Percentiles rank a stretch among this genome's conserved stretches.
These are phyloP conservation scores for Straminergon stramineum DNA, from an alignment of 225 moss, liverwort and hornwort genomes.

Conservation along the genomic window DNA sequence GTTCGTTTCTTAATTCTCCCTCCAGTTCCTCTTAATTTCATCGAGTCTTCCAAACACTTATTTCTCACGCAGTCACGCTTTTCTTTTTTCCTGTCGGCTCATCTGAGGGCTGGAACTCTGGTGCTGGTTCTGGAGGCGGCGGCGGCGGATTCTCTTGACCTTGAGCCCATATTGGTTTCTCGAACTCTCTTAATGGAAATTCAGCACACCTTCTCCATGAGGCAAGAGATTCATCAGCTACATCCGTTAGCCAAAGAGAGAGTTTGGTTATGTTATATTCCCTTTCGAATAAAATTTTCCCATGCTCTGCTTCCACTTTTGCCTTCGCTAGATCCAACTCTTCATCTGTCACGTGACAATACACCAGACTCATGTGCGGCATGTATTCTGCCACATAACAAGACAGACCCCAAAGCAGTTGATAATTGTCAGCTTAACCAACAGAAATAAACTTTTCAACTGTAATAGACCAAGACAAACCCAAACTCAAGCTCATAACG, in stretches of 20 bases:
- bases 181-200: conserved; percentile 27
- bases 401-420: neutral
- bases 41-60: neutral
- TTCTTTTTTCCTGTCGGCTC: neutral
- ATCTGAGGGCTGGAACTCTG: neutral
- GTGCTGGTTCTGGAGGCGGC: neutral
- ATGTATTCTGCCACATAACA: conserved; percentile 46
- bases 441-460: neutral
- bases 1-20: neutral
- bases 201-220: conserved; percentile 69
- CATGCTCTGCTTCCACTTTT: conserved; percentile 55
- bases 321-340: conserved; percentile 47
- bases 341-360: conserved; percentile 59
- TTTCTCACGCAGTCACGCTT: neutral
- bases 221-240: conserved; percentile 41
- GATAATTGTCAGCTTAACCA: neutral
- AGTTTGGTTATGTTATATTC: conserved; percentile 55
- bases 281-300: conserved; percentile 28
- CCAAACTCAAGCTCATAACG: neutral
- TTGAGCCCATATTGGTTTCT: conserved; percentile 29
- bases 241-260: conserved; percentile 62
- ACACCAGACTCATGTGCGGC: conserved; percentile 86
- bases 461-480: neutral
- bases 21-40: neutral
- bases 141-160: conserved; percentile 13